These are phyloP conservation scores for Lolium perenne DNA, from an alignment of 176 grass and related monocot species.

Conservation along the genomic window DNA sequence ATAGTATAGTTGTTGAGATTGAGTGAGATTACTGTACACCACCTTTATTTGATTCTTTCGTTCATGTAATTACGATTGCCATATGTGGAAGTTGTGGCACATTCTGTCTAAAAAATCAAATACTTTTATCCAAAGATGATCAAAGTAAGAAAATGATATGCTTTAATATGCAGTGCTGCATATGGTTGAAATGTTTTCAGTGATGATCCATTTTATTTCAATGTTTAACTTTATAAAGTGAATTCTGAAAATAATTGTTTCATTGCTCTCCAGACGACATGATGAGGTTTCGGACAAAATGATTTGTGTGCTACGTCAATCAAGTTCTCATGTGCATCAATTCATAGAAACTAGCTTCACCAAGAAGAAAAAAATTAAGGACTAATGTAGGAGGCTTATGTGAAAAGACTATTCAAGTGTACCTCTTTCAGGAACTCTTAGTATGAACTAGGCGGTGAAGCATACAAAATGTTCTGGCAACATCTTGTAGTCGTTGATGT, in stretches of 20 bases:
- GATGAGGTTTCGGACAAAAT: conserved; percentile 10
- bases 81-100: background rate
- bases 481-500: background rate
- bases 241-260: background rate
- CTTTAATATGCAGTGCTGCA: background rate
- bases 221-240: background rate
- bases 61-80: background rate
- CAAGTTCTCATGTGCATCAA: background rate
- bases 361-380: background rate
- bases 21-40: background rate
- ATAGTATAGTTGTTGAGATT: background rate
- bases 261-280: background rate
- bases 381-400: background rate
- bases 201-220: background rate
- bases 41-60: conserved; percentile 11
- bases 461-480: conserved; percentile 1
- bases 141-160: background rate
- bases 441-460: background rate
- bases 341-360: background rate
- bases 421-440: conserved; percentile 13
- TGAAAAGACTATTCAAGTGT: background rate
- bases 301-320: background rate
- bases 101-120: background rate
- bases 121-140: background rate
- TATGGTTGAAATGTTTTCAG: background rate